Evolutionary conservation across 257 asterid genomes (phyloP).

Genomic region (Dorcoceras hygrometricum): DNA sequence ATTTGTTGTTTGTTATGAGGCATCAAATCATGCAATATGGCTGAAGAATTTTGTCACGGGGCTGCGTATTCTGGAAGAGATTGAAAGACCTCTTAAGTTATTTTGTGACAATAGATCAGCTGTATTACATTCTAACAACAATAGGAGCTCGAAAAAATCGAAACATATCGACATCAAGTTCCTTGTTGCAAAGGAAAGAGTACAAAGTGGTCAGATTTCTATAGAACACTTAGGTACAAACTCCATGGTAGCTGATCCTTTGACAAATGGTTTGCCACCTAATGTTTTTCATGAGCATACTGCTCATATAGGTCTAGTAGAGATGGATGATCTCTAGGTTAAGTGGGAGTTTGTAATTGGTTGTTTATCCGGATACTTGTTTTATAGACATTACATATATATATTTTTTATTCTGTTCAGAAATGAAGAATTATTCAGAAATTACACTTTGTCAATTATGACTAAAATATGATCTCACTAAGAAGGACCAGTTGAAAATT

Average conservation of each 20-base stretch:
- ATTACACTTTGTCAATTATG: too few relatives aligned
- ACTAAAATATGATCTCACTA: too few relatives aligned
- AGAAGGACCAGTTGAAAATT: too few relatives aligned
- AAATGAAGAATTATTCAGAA: too few relatives aligned
- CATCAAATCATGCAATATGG: neutral
- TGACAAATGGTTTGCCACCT: too few relatives aligned
- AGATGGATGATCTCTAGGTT: too few relatives aligned
- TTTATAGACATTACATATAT: too few relatives aligned
- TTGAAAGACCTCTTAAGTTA: neutral
- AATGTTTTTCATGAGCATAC: neutral
- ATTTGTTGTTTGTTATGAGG: neutral
- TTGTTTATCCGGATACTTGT: too few relatives aligned
- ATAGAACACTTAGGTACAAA: neutral
- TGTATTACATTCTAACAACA: neutral
- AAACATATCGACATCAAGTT: neutral
- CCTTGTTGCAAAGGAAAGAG: neutral
- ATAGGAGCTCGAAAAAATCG: neutral
- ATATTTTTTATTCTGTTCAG: too few relatives aligned
- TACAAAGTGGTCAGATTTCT: neutral
- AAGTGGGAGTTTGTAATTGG: too few relatives aligned
- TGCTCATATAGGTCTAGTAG: neutral
- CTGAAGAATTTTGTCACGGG: neutral
- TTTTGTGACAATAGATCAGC: too few relatives aligned
- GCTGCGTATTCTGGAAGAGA: neutral
- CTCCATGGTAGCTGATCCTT: neutral